Conservation (phyloP, 169 alveolate genomes). For the Plasmodium vinckei region DNA sequence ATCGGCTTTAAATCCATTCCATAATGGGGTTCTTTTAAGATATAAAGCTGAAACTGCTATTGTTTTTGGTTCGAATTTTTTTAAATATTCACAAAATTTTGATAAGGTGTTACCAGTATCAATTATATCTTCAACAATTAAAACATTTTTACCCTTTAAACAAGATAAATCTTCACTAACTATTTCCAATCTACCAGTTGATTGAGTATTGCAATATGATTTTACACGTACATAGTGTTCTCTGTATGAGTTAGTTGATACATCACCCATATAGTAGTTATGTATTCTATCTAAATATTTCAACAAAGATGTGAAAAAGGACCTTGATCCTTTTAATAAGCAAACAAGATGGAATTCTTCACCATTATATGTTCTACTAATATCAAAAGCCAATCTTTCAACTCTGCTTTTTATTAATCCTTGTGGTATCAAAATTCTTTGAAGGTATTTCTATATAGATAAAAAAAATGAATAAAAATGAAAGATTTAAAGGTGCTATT, state of each 20-base stretch:
- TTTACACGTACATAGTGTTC: conserved; percentile 85
- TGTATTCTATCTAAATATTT: conserved; percentile 77
- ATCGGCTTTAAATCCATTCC: conserved; percentile 82
- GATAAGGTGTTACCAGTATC: conserved; percentile 80
- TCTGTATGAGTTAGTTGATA: conserved; percentile 30
- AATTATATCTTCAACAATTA: conserved; percentile 85
- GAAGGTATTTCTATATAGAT: conserved; percentile 22
- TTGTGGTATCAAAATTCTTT: conserved; percentile 48
- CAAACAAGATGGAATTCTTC: conserved; percentile 83
- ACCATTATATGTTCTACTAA: conserved; percentile 66
- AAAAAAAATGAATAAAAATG: not conserved
- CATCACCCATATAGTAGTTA: conserved; percentile 45
- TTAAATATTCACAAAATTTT: conserved; percentile 76
- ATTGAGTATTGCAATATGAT: conserved; percentile 75
- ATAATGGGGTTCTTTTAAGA: conserved; percentile 73
- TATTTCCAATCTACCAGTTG: conserved; percentile 51
- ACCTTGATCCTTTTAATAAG: conserved; percentile 84
- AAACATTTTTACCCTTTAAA: conserved; percentile 80
- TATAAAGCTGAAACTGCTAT: conserved; percentile 66
- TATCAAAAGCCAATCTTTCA: conserved; percentile 79
- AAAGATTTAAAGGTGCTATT: not conserved
- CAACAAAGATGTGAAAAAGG: conserved; percentile 79
- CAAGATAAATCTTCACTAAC: conserved; percentile 81
- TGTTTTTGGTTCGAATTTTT: conserved; percentile 77
- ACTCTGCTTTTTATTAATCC: conserved; percentile 48